A percentile compares a stretch with the other conserved stretches of the same genome.
Evolutionary conservation across 345 rosid species (phyloP).

Genomic region (Sonneratia alba): DNA sequence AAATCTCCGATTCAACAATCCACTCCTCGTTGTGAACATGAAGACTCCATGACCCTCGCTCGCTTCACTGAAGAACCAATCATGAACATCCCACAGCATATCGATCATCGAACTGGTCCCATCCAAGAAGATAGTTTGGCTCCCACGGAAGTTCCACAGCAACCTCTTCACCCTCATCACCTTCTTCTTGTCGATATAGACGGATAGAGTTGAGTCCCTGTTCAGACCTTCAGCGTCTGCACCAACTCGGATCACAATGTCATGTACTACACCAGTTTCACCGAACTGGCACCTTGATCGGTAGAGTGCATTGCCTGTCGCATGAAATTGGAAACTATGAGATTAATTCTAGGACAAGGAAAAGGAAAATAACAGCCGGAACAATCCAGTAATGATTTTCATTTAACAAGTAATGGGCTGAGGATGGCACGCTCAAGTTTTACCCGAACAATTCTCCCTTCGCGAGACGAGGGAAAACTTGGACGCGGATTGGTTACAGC

Average conservation of each 20-base stretch:
- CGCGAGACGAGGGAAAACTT: slow-evolving; percentile 40
- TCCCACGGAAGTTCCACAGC: slow-evolving; percentile 92
- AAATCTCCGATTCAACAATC: slow-evolving; percentile 46
- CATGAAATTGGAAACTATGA: neutral
- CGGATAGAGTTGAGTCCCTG: slow-evolving; percentile 52
- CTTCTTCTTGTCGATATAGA: slow-evolving; percentile 62
- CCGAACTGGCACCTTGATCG: slow-evolving; percentile 58
- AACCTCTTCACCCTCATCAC: slow-evolving; percentile 71
- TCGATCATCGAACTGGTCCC: slow-evolving; percentile 54
- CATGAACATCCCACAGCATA: slow-evolving; percentile 93
- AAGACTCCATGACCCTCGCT: slow-evolving; percentile 56
- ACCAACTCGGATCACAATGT: slow-evolving; percentile 53
- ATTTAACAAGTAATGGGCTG: neutral
- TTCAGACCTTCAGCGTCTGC: slow-evolving; percentile 44
- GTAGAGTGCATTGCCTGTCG: slow-evolving; percentile 41
- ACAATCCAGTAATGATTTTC: too few relatives aligned
- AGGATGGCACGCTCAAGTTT: neutral
- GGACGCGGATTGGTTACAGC: slow-evolving; percentile 11
- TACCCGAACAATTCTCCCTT: slow-evolving; percentile 63
- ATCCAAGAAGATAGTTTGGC: slow-evolving; percentile 75
- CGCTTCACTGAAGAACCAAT: slow-evolving; percentile 63
- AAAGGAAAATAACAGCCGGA: neutral
- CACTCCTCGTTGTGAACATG: slow-evolving; percentile 84
- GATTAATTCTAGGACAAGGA: neutral
- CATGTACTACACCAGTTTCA: slow-evolving; percentile 51